Base-by-base conservation (phyloP, 2,329 filamentous ascomycete genomes). In the Stagonosporopsis cucurbitacearum region DNA sequence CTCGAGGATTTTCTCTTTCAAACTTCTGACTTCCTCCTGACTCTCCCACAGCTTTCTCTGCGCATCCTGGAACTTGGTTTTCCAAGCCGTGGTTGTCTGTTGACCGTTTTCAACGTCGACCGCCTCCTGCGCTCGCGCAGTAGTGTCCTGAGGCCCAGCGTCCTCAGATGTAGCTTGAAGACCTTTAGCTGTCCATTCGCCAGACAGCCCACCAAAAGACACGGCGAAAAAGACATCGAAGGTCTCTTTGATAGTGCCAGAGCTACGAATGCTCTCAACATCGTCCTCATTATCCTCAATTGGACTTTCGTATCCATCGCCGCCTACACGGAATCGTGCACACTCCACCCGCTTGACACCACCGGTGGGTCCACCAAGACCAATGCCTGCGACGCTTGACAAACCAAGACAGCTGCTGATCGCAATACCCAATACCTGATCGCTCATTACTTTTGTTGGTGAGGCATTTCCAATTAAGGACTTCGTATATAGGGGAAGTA, bases 151-250 rank as follows among this genome's bases (percentile, higher is more conserved):
- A 4, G 23, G 47, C 4, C 53, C 54, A 7, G 25, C 49, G 4
- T 57, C 58, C 2, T 55, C 51, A 11, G 55, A 28, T 4, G 55
- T 57, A 19, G 70, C 55, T 22, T 56, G 55, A 11, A 81, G 49
- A 0, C 77, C 77, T 45, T 78, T 79, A 13, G 78, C 71, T 19
- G 69, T 70, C 67, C 80, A 81, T 43, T 76, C 72, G 0, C 78
- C 80, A 0, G 64, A 71, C 30, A 79, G 66, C 0, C 73, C 72
- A 2, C 77, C 79, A 60, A 80, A 75, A 1, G 70, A 67, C 2
- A 78, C 71, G 2, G 65, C 72, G 71, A 80, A 81, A 25, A 63
- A 73, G 1, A 82, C 66, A 49, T 82, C 79, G 48, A 78, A 81
- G 0, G 76, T 72, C 46, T 79, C 75, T 26, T 70, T 69, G 17